Evolutionary conservation across 371 early-diverging fungal species (phyloP), one percentile per base, ranked within the genome.

Genomic region (Dichotomocladium elegans): DNA sequence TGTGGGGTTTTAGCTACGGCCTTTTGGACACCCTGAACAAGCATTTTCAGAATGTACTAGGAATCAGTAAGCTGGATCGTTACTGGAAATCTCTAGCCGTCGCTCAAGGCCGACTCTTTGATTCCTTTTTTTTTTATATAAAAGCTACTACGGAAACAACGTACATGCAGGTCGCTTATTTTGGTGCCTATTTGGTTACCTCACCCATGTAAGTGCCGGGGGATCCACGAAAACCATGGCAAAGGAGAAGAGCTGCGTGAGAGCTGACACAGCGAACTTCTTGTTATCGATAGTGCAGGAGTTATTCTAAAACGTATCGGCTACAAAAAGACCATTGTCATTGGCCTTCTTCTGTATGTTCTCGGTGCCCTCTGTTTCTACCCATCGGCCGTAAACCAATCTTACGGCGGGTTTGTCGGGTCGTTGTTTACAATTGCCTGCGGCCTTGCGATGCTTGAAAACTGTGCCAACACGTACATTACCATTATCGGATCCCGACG

Each of bases 1-100:
- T 76, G 14, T 76, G 77, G 77, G 77, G 77, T 1, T 76, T 76
- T 40, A 68, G 70, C 50, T 76, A 76, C 21, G 77, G 77, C 17
- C 34, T 76, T 19, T 57, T 76, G 9, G 77, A 76, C 46, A 72
- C 72, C 1, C 41, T 76, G n/a, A 76, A 76, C 54, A 76, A 70
- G 17, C 77, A 76, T 31, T 76, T 76, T 41, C 60, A 60, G 49
- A 60, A 61, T 48, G 71, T 65, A 7, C 52, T 76, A 4, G 67
- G 65, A 8, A 60, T 76, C 28, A 59, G 68, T 70, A 71, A 61
- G 66, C 58, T n/a, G n/a, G n/a, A n/a, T n/a, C n/a, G n/a, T n/a
- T n/a, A n/a, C n/a, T n/a, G n/a, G n/a, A n/a, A n/a, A n/a, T n/a
- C n/a, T n/a, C n/a, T n/a, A n/a, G n/a, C n/a, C n/a, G n/a, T n/a